Percentiles rank a stretch among this genome's conserved stretches.
phyloP scores from a whole-genome alignment of 192 early-diverging fungal genomes.

The Lobosporangium transversale region DNA sequence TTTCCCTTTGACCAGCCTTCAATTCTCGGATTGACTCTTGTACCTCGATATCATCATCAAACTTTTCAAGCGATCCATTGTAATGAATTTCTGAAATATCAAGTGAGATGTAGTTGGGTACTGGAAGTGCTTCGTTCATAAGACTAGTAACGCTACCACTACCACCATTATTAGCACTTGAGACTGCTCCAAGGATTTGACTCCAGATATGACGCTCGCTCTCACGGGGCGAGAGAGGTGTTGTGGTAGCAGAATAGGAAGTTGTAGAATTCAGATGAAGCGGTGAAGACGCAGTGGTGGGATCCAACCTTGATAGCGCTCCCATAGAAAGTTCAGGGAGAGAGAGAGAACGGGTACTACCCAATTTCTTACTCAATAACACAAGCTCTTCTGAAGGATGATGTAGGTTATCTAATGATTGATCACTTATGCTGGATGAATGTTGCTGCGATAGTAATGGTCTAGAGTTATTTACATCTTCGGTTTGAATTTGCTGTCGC shows the following conservation, averaged over 20 bases:
- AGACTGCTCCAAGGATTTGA: slow-evolving; percentile 4
- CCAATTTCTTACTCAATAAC: slow-evolving; percentile 24
- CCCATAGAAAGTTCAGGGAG: slow-evolving; percentile 3
- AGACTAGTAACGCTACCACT: neutral
- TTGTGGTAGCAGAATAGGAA: neutral
- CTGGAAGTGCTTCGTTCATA: neutral
- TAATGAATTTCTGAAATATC: slow-evolving; percentile 44
- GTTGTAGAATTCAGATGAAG: neutral
- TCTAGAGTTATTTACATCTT: neutral
- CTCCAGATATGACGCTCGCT: neutral
- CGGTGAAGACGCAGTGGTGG: neutral
- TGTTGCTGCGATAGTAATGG: slow-evolving; percentile 1
- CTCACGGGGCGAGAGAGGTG: neutral
- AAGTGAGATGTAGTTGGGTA: slow-evolving; percentile 25
- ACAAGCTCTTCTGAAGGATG: slow-evolving; percentile 38
- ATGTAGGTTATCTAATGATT: slow-evolving; percentile 8
- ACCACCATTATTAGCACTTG: neutral
- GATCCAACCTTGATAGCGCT: slow-evolving; percentile 10
- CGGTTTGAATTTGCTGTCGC: neutral
- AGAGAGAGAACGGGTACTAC: slow-evolving; percentile 15
- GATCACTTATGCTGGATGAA: neutral
- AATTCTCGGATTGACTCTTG: slow-evolving; percentile 19
- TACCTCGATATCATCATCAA: slow-evolving; percentile 31
- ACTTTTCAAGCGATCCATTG: slow-evolving; percentile 25
- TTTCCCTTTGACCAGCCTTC: slow-evolving; percentile 23